A percentile compares a stretch with the other conserved stretches of the same genome.
phyloP scores from a whole-genome alignment of 2,329 filamentous ascomycete genomes.

The Bipolaris oryzae region DNA sequence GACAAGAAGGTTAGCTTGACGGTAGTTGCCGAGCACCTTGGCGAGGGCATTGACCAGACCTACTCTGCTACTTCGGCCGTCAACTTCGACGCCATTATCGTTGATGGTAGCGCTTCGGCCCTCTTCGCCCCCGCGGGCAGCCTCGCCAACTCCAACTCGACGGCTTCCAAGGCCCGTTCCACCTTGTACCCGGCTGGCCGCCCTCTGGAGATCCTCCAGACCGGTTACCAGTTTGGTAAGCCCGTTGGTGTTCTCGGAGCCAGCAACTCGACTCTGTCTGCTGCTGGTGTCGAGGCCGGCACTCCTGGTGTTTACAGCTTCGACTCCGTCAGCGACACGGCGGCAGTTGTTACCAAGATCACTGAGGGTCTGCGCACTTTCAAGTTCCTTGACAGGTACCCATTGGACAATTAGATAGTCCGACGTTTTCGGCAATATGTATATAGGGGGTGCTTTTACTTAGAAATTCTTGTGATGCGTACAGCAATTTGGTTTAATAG shows the following conservation, averaged over 20 bases:
- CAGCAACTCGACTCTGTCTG: slow-evolving; percentile 48
- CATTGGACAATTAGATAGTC: slow-evolving; percentile 53
- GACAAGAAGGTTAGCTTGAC: slow-evolving; percentile 61
- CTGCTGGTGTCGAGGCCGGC: slow-evolving; percentile 53
- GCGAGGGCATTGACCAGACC: slow-evolving; percentile 62
- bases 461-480: background rate
- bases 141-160: slow-evolving; percentile 35
- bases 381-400: slow-evolving; percentile 69
- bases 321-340: slow-evolving; percentile 13
- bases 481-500: background rate
- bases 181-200: slow-evolving; percentile 68
- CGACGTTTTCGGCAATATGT: too few species aligned
- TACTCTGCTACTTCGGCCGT: slow-evolving; percentile 70
- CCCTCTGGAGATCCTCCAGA: slow-evolving; percentile 66
- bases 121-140: slow-evolving; percentile 57
- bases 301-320: slow-evolving; percentile 48
- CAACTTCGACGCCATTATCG: slow-evolving; percentile 67
- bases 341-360: slow-evolving; percentile 28
- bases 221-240: slow-evolving; percentile 73
- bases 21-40: slow-evolving; percentile 66
- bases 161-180: slow-evolving; percentile 40
- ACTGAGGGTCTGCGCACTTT: slow-evolving; percentile 66
- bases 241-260: slow-evolving; percentile 66
- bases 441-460: background rate
- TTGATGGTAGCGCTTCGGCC: slow-evolving; percentile 60